Percentiles rank a stretch among this genome's conserved stretches.
Conservation (phyloP, 2,329 filamentous ascomycete species). For the Pseudogymnoascus sp. region DNA sequence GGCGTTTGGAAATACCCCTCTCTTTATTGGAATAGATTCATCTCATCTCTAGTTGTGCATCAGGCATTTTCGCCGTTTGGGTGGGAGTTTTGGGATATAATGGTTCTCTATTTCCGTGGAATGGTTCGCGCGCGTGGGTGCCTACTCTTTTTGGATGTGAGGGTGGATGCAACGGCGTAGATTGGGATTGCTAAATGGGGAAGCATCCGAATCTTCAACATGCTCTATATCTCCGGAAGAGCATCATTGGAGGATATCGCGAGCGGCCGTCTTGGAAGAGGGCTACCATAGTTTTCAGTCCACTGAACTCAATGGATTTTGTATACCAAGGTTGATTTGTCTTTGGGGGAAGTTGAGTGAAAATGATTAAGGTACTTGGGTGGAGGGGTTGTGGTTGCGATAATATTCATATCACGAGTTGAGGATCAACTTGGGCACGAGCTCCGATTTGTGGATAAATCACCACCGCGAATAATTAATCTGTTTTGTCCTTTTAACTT, state of each 20-base stretch:
- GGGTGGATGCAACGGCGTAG: neutral
- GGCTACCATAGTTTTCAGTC: neutral
- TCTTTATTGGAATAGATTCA: neutral
- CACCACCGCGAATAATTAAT: neutral
- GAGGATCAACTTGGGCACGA: neutral
- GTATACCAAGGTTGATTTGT: neutral
- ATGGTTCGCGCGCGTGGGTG: neutral
- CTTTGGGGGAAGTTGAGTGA: neutral
- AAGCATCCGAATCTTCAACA: neutral
- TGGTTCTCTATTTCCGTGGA: neutral
- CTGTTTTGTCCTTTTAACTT: neutral
- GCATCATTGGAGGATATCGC: neutral
- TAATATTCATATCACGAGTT: neutral
- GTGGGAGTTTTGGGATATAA: neutral
- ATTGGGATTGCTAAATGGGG: neutral
- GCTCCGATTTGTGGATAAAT: slow-evolving; percentile 4
- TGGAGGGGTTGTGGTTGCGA: neutral
- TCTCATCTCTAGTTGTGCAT: neutral
- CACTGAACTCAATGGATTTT: neutral
- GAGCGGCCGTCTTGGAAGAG: neutral
- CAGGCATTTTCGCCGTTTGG: neutral
- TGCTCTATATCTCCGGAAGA: neutral
- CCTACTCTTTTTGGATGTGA: neutral
- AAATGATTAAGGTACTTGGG: neutral
- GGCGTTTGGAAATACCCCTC: slow-evolving; percentile 1